A percentile compares a stretch with the other conserved stretches of the same genome.
These are phyloP conservation scores for Paraurostyla sp. DNA, from an alignment of 73 alveolate genomes.

Conservation along the genomic window DNA sequence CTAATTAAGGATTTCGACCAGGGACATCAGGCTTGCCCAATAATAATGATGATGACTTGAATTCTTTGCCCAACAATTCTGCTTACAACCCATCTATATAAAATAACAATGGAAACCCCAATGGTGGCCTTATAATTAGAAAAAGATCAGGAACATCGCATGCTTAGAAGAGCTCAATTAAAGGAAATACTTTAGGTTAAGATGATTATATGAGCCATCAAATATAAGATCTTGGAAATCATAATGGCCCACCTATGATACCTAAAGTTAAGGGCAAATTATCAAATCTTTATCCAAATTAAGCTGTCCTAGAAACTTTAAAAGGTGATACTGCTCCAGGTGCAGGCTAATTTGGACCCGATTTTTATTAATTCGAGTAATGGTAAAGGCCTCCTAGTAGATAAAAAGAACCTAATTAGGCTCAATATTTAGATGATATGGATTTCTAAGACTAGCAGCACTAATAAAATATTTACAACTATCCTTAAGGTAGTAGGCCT, in stretches of 20 bases:
- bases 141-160: constrained; percentile 57
- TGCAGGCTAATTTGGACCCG: constrained; percentile 32
- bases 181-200: background rate
- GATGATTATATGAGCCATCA: background rate
- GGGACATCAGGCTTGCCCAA: constrained; percentile 33
- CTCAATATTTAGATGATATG: constrained; percentile 51
- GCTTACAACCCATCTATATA: background rate
- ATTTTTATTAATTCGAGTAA: constrained; percentile 26
- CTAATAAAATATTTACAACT: background rate
- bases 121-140: constrained; percentile 30
- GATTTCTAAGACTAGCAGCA: background rate
- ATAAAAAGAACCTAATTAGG: constrained; percentile 59
- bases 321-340: constrained; percentile 39
- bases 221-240: background rate
- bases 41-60: constrained; percentile 21
- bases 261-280: constrained; percentile 37
- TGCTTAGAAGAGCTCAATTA: constrained; percentile 1
- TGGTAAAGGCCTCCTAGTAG: constrained; percentile 66
- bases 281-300: constrained; percentile 7
- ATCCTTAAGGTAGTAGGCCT: constrained; percentile 51
- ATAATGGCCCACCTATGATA: background rate
- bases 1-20: background rate
- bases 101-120: background rate
- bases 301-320: constrained; percentile 8
- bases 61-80: too few species aligned